Evolutionary conservation across 2,329 filamentous ascomycete genomes (phyloP).

Genomic region (Pestalotiopsis sp.): DNA sequence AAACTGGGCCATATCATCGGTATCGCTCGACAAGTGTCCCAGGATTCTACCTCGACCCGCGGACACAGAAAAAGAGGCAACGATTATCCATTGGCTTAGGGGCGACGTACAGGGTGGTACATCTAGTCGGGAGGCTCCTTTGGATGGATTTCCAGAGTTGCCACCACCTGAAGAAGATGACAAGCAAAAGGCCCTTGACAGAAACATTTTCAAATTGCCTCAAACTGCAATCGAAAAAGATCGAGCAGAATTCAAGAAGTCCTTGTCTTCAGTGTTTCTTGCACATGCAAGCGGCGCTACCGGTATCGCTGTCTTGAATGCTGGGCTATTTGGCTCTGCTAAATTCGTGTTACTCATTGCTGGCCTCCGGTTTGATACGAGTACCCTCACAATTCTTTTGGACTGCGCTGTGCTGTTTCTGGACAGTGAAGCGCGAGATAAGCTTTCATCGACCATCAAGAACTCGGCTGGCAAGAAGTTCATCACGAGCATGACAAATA

Average conservation of each 20-base stretch:
- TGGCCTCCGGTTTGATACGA: background rate
- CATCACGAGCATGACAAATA: background rate
- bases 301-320: background rate
- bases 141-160: too few relatives aligned
- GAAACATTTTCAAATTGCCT: background rate
- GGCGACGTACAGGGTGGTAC: too few relatives aligned
- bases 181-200: background rate
- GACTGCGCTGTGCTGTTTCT: background rate
- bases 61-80: too few relatives aligned
- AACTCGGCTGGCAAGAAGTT: background rate
- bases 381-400: background rate
- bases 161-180: background rate
- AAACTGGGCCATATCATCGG: too few relatives aligned
- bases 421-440: background rate
- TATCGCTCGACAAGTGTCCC: too few relatives aligned
- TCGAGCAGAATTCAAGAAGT: background rate
- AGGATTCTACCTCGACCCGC: too few relatives aligned
- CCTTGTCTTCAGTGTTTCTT: background rate
- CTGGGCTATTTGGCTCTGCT: background rate
- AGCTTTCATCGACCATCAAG: background rate
- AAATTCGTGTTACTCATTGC: background rate
- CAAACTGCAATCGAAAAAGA: background rate
- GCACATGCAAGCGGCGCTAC: background rate
- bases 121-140: too few relatives aligned
- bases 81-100: too few relatives aligned